Base-by-base conservation (phyloP, 1,139 yeast genomes). In the Magnusiomyces paraingens region DNA sequence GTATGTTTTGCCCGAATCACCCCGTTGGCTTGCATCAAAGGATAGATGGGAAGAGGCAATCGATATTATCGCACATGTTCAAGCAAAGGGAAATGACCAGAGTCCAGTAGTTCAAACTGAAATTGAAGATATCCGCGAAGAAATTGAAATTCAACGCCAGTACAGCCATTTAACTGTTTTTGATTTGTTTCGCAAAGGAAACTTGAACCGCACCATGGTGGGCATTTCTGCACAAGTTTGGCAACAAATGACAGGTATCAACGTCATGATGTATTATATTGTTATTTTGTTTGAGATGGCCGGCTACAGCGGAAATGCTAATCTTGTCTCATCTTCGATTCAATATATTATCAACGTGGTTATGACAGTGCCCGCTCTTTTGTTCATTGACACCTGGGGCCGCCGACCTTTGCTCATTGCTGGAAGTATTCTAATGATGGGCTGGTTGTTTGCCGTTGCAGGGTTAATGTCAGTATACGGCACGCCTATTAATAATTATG, bases 241-340 rank as follows among this genome's bases (percentile, higher is more conserved):
- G 84, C 87, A 83, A 70, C 88, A 83, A 69, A 71, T 83, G 64
- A 80, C 86, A 47, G 89, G 89, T 67, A 77, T 83, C 64, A 84
- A 84, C 73, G 85, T 84, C 66, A 80, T 84, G 64, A 82, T 71
- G 72, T 71, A 71, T 66, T 71, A 70, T 63, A 66, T 69, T 55
- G 72, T 71, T 52, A 65, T 67, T 57, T 64, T 73, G 48, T 72
- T 72, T 60, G 58, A 64, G 49, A 71, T 71, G 71, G 74, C 75
- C 15, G 74, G 74, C 14, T 65, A 56, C 60, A 36, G 51, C 20
- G 71, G 71, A 18, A 59, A 66, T 54, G 51, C 65, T 26, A 61
- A 59, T 49, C 60, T 81, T 63, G 76, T 80, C 58, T 72, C 83
- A 21, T 78, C 84, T n/a, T 76, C 83, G 2, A 78, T 81, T 63